Conservation (phyloP, 306 rosid species). For the Vigna mungo region DNA sequence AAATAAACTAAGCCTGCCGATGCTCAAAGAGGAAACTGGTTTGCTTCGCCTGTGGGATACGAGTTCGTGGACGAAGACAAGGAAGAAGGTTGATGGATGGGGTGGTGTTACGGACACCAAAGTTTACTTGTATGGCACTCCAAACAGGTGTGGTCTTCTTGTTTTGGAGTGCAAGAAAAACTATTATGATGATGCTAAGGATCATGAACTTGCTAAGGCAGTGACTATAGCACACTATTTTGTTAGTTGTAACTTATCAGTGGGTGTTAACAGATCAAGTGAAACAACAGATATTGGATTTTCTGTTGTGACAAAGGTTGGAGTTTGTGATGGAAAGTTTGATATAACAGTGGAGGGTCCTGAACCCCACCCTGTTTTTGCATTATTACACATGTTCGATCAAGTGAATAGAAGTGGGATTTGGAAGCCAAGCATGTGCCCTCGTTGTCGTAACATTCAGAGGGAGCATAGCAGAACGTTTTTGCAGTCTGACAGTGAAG, state of each 20-base stretch:
- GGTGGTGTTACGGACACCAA: neutral
- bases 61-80: no score
- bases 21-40: no score
- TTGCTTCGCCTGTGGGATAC: no score
- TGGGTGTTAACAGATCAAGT: neutral
- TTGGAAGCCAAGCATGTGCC: slow-evolving; percentile 1
- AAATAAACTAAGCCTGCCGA: no score
- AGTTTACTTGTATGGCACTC: neutral
- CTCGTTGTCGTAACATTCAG: neutral
- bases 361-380: no score
- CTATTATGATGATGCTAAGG: neutral
- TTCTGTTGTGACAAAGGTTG: neutral
- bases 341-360: neutral
- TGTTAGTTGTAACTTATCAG: neutral
- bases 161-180: neutral
- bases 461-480: neutral
- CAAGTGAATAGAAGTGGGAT: neutral
- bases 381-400: neutral
- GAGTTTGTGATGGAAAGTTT: neutral
- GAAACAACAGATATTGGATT: neutral
- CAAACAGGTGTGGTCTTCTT: neutral
- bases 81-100: neutral
- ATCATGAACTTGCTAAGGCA: neutral
- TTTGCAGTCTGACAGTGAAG: neutral
- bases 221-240: neutral